These are phyloP conservation scores for Biancaea sappan DNA, from an alignment of 306 rosid genomes.

Conservation along the genomic window DNA sequence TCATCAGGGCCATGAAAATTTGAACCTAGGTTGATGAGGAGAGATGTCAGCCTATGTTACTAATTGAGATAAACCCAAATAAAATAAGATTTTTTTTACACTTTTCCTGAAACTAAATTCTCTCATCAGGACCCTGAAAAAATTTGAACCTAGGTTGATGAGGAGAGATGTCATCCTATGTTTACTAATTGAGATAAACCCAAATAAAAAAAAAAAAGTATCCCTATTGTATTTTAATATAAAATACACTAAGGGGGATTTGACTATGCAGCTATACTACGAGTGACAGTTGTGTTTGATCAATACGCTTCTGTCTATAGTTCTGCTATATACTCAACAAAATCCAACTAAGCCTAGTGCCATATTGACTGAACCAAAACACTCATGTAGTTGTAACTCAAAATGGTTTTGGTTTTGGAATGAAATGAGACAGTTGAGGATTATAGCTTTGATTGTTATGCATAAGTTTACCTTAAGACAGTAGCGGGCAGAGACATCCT, in stretches of 20 bases:
- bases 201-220: too few relatives aligned
- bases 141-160: not conserved
- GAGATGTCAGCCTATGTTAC: not conserved
- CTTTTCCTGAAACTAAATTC: not conserved
- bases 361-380: not conserved
- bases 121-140: not conserved
- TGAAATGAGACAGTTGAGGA: not conserved
- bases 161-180: not conserved
- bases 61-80: not conserved
- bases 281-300: not conserved
- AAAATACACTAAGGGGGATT: not conserved
- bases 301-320: not conserved
- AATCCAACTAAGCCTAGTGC: not conserved
- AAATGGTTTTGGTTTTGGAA: not conserved
- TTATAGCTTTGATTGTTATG: not conserved
- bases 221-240: not conserved
- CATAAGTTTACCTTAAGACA: conserved; percentile 5
- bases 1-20: not conserved
- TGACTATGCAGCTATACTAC: not conserved
- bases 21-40: not conserved
- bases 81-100: not conserved
- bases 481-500: conserved; percentile 38
- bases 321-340: not conserved
- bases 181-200: not conserved
- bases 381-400: not conserved